phyloP scores from a whole-genome alignment of 2,329 filamentous ascomycete genomes.

The Stylonectria norvegica region DNA sequence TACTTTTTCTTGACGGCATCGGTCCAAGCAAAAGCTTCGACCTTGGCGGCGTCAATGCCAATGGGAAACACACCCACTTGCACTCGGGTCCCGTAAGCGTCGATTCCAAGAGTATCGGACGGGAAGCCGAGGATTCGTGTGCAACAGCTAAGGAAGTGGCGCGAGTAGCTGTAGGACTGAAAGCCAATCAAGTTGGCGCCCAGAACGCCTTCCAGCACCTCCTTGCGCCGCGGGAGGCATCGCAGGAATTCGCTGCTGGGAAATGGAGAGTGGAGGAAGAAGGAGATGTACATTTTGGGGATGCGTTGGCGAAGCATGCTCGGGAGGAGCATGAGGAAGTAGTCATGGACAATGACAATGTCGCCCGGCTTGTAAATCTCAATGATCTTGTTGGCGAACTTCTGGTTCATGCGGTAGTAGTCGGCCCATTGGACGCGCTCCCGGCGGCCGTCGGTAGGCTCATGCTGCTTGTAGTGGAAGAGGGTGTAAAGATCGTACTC shows the following conservation, averaged over 20 bases:
- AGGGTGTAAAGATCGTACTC: slow-evolving; percentile 90
- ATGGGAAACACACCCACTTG: slow-evolving; percentile 93
- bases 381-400: slow-evolving; percentile 85
- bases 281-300: slow-evolving; percentile 88
- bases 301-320: slow-evolving; percentile 82
- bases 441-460: slow-evolving; percentile 78
- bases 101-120: slow-evolving; percentile 78
- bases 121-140: slow-evolving; percentile 88
- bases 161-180: slow-evolving; percentile 91
- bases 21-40: slow-evolving; percentile 71
- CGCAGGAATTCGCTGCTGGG: slow-evolving; percentile 94
- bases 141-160: slow-evolving; percentile 92
- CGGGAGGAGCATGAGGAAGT: slow-evolving; percentile 85
- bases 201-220: slow-evolving; percentile 83
- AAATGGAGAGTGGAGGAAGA: slow-evolving; percentile 92
- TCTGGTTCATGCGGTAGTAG: slow-evolving; percentile 88
- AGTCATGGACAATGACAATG: slow-evolving; percentile 89
- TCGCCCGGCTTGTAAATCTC: slow-evolving; percentile 90
- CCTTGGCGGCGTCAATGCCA: slow-evolving; percentile 82
- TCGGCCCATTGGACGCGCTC: slow-evolving; percentile 86
- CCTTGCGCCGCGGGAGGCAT: slow-evolving; percentile 82
- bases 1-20: slow-evolving; percentile 69
- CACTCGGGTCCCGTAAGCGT: slow-evolving; percentile 84
- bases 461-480: slow-evolving; percentile 94
- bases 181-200: slow-evolving; percentile 93